Evolutionary conservation across 2,329 filamentous ascomycete genomes (phyloP).

Genomic region (Fusarium sororula): DNA sequence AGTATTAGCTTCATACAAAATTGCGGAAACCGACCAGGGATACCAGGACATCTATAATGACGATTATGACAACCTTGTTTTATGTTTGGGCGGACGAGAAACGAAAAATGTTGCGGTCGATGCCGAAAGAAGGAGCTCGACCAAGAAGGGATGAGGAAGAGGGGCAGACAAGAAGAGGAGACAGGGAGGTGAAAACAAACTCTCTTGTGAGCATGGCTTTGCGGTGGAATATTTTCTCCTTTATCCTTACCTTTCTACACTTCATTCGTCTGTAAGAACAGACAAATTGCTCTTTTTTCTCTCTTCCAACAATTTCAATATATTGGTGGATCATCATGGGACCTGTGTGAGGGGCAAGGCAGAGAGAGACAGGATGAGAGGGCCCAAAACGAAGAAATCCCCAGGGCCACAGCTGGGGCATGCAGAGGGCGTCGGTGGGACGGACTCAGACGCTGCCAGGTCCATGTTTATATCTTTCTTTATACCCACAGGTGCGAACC

Average conservation of each 20-base stretch:
- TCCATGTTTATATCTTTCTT: slow-evolving; percentile 24
- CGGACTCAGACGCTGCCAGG: background rate
- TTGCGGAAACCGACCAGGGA: slow-evolving; percentile 3
- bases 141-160: slow-evolving; percentile 14
- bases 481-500: slow-evolving; percentile 14
- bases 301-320: background rate
- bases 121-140: slow-evolving; percentile 17
- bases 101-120: slow-evolving; percentile 8
- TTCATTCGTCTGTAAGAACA: background rate
- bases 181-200: slow-evolving; percentile 2
- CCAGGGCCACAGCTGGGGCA: background rate
- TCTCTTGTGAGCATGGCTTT: slow-evolving; percentile 2
- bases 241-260: slow-evolving; percentile 4
- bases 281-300: background rate
- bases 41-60: slow-evolving; percentile 17
- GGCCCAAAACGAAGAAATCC: slow-evolving; percentile 7
- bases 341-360: background rate
- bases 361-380: slow-evolving; percentile 1
- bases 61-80: slow-evolving; percentile 27
- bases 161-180: slow-evolving; percentile 18
- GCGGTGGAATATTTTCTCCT: slow-evolving; percentile 1
- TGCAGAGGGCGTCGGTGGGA: slow-evolving; percentile 18
- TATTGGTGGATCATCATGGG: slow-evolving; percentile 11
- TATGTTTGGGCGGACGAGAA: slow-evolving; percentile 9
- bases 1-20: slow-evolving; percentile 29